phyloP scores from a whole-genome alignment of 2,329 filamentous ascomycete species.

The Colletotrichum spinosum region DNA sequence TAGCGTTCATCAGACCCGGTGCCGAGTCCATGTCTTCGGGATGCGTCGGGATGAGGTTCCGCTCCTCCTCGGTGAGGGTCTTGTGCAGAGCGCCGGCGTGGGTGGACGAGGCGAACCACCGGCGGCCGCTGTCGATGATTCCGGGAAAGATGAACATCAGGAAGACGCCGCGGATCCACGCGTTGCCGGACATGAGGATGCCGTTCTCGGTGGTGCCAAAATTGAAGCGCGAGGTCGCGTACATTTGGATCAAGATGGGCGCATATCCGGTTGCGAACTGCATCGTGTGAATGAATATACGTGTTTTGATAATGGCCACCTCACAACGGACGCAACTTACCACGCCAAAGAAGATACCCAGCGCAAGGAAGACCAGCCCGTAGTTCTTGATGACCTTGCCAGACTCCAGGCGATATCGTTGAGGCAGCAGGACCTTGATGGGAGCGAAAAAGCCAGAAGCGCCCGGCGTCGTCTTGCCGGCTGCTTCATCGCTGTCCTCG shows the following conservation, averaged over 20 bases:
- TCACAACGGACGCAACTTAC: conserved; percentile 48
- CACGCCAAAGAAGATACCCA: conserved; percentile 75
- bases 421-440: conserved; percentile 70
- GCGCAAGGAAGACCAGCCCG: conserved; percentile 72
- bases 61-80: conserved; percentile 23
- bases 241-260: conserved; percentile 70
- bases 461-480: conserved; percentile 42
- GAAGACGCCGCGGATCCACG: conserved; percentile 65
- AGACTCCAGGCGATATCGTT: conserved; percentile 61
- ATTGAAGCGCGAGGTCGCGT: conserved; percentile 65
- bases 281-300: not conserved
- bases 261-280: conserved; percentile 72
- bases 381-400: conserved; percentile 67
- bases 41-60: conserved; percentile 47
- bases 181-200: conserved; percentile 67
- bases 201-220: conserved; percentile 68
- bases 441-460: conserved; percentile 70
- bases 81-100: conserved; percentile 26
- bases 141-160: conserved; percentile 65
- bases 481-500: conserved; percentile 42
- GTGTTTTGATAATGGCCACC: not conserved
- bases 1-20: conserved; percentile 52
- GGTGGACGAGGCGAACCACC: conserved; percentile 44
- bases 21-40: conserved; percentile 56
- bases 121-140: conserved; percentile 61